phyloP scores from a whole-genome alignment of 352 stramenopile species.

The Globisporangium irregulare region DNA sequence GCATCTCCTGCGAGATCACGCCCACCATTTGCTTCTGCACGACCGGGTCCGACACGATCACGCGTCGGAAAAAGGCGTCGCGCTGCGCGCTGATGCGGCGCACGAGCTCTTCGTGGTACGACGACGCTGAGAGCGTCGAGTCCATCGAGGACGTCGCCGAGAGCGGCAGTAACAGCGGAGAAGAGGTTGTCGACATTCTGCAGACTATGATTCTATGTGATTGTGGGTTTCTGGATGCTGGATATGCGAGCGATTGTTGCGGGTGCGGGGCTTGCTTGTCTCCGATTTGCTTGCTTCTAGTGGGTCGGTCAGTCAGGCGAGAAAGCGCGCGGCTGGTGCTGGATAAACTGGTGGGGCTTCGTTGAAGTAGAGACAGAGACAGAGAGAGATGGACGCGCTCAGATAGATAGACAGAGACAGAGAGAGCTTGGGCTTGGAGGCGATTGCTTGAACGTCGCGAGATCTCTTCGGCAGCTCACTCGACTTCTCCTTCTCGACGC shows the following conservation, averaged over 20 bases:
- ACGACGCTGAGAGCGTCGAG: constrained; percentile 7
- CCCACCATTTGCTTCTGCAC: constrained; percentile 62
- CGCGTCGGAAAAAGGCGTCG: constrained; percentile 79
- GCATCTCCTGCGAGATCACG: constrained; percentile 50
- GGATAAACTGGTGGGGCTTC: not conserved
- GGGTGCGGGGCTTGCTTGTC: not conserved
- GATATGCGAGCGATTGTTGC: not conserved
- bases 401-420: not conserved
- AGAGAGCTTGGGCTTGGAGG: not conserved
- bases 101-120: constrained; percentile 35
- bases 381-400: constrained; percentile 5
- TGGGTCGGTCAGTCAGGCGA: not conserved
- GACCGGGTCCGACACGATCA: constrained; percentile 58
- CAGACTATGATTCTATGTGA: not conserved
- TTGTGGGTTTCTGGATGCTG: not conserved
- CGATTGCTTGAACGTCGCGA: constrained; percentile 2
- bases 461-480: not conserved
- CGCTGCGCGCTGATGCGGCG: constrained; percentile 63
- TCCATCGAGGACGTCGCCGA: constrained; percentile 14
- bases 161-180: constrained; percentile 15
- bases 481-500: constrained; percentile 11
- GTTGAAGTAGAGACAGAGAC: not conserved
- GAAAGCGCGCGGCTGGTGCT: not conserved
- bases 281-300: not conserved
- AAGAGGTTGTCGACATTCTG: constrained; percentile 18